These are phyloP conservation scores for Acanthamoeba royreba DNA, from an alignment of 208 protist species.

Conservation along the genomic window DNA sequence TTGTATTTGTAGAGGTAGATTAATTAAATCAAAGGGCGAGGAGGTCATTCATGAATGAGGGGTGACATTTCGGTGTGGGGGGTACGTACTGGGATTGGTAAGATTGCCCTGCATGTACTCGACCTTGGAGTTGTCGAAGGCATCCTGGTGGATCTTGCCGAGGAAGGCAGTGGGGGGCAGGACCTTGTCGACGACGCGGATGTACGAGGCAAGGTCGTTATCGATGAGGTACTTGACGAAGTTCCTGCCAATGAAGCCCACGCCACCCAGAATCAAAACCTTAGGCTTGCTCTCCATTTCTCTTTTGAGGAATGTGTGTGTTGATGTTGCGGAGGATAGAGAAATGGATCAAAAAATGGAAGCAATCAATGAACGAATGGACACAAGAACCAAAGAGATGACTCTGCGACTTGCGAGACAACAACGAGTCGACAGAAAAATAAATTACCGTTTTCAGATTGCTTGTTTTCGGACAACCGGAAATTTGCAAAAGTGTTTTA, in stretches of 20 bases:
- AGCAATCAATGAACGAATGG: no score
- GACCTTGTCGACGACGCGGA: slow-evolving; percentile 82
- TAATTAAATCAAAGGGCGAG: no score
- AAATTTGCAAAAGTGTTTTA: not conserved
- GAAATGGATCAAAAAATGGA: no score
- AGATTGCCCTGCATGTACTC: slow-evolving; percentile 85
- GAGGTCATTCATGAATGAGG: no score
- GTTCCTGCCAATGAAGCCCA: slow-evolving; percentile 90
- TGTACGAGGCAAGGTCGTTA: slow-evolving; percentile 62
- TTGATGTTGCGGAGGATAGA: no score
- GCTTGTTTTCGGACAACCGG: not conserved
- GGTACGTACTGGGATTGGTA: slow-evolving; percentile 42
- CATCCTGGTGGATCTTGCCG: slow-evolving; percentile 52
- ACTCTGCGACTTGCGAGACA: no score
- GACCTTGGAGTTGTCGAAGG: slow-evolving; percentile 76
- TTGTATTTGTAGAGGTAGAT: no score
- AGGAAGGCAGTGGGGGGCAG: slow-evolving; percentile 74
- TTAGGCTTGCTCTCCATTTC: slow-evolving; percentile 60
- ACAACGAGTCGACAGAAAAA: not conserved
- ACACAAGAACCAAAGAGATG: no score
- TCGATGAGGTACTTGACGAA: slow-evolving; percentile 84
- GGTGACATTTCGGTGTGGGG: not conserved
- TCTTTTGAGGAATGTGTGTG: not conserved
- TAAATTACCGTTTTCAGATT: no score
- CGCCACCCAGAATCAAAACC: slow-evolving; percentile 73